A percentile compares a stretch with the other conserved stretches of the same genome.
Conservation (phyloP, 2,329 filamentous ascomycete species). For the Aspergillus thermomutatus region DNA sequence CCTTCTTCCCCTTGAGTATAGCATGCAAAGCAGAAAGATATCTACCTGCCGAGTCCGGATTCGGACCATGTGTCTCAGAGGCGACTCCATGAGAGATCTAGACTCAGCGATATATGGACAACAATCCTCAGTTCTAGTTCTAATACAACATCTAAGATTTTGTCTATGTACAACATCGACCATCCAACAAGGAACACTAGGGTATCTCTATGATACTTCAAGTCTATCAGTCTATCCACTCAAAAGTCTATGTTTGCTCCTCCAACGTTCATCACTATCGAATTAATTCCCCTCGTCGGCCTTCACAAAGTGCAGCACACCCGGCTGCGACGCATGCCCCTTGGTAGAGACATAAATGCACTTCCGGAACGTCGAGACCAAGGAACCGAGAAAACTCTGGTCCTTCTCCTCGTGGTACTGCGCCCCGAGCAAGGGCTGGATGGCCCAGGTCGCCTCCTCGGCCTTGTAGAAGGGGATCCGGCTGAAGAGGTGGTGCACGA, state of each 20-base stretch:
- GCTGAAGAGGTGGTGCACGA: slow-evolving; percentile 62
- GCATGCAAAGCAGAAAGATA: too few relatives aligned
- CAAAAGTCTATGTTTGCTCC: not conserved
- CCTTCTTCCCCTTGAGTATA: too few relatives aligned
- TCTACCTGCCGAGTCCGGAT: too few relatives aligned
- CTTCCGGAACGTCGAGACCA: slow-evolving; percentile 47
- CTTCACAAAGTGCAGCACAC: slow-evolving; percentile 19
- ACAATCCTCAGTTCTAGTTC: not conserved
- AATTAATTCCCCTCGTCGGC: slow-evolving; percentile 3
- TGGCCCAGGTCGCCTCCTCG: slow-evolving; percentile 56
- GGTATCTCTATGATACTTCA: not conserved
- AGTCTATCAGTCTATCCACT: not conserved
- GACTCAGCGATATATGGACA: too few relatives aligned
- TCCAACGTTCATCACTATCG: not conserved
- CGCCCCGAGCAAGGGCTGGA: slow-evolving; percentile 55
- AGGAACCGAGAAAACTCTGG: slow-evolving; percentile 44
- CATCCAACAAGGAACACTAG: not conserved
- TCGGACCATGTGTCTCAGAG: too few relatives aligned
- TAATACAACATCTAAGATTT: not conserved
- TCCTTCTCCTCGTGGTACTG: slow-evolving; percentile 44
- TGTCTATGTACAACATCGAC: not conserved
- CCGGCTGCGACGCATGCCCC: slow-evolving; percentile 4
- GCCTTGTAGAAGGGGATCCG: slow-evolving; percentile 61
- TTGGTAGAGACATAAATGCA: slow-evolving; percentile 47
- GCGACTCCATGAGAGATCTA: too few relatives aligned